Evolutionary conservation across 1,139 yeast genomes (phyloP).

Genomic region (Debaryomyces coudertii): DNA sequence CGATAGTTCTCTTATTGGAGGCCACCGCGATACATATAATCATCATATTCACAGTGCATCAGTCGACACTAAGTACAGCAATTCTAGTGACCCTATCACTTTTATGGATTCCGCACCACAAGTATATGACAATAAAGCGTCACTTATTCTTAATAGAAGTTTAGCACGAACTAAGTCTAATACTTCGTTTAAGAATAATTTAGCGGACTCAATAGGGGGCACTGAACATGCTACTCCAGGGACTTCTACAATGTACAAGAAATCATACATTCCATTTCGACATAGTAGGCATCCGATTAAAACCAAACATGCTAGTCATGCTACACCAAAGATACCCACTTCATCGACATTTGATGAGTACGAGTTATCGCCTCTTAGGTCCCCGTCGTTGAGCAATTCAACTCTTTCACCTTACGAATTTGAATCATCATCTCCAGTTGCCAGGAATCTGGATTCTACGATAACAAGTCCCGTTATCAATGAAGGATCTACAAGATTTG

Average conservation of each 20-base stretch:
- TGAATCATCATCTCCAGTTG: slow-evolving; percentile 9
- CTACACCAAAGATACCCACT: slow-evolving; percentile 28
- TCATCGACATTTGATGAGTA: slow-evolving; percentile 28
- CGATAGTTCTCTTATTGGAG: slow-evolving; percentile 9
- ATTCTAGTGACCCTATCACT: slow-evolving; percentile 40
- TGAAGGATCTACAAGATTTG: slow-evolving; percentile 26
- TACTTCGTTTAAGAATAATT: slow-evolving; percentile 72
- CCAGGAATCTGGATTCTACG: background rate
- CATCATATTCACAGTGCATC: slow-evolving; percentile 53
- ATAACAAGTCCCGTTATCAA: background rate
- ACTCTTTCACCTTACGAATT: slow-evolving; percentile 11
- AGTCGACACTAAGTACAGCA: slow-evolving; percentile 47
- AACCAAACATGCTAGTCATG: slow-evolving; percentile 22
- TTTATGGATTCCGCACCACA: slow-evolving; percentile 76
- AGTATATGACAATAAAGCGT: slow-evolving; percentile 78
- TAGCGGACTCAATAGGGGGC: slow-evolving; percentile 62
- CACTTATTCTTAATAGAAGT: slow-evolving; percentile 71
- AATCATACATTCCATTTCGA: slow-evolving; percentile 51
- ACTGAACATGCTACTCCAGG: slow-evolving; percentile 22
- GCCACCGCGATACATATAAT: slow-evolving; percentile 13
- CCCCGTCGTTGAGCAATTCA: slow-evolving; percentile 9
- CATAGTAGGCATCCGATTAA: slow-evolving; percentile 29
- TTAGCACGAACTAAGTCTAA: slow-evolving; percentile 77
- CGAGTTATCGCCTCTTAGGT: slow-evolving; percentile 12
- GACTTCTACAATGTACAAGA: slow-evolving; percentile 25